phyloP scores from a whole-genome alignment of 495 filamentous ascomycete species.

The Talaromyces stipitatus region DNA sequence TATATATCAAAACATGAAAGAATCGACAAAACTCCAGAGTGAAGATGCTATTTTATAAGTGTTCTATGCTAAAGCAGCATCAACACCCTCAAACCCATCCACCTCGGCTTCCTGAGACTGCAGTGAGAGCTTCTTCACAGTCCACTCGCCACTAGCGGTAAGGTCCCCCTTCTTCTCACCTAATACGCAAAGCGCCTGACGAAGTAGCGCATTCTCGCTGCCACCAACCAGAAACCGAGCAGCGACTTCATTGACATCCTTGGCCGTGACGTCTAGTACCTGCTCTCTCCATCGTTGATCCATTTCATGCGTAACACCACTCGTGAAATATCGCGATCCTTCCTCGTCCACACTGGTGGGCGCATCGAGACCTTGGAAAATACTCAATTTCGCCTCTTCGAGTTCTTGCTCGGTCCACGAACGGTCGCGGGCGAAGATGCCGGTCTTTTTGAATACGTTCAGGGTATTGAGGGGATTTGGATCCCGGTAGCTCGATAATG shows the following conservation, averaged over 20 bases:
- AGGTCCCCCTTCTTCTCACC: slow-evolving; percentile 77
- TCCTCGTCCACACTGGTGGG: slow-evolving; percentile 82
- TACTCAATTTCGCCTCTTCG: slow-evolving; percentile 90
- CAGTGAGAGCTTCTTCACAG: slow-evolving; percentile 38
- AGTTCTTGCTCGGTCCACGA: slow-evolving; percentile 81
- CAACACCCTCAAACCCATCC: slow-evolving; percentile 7
- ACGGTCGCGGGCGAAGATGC: slow-evolving; percentile 75
- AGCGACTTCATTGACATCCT: slow-evolving; percentile 73
- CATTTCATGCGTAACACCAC: slow-evolving; percentile 82
- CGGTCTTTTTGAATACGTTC: slow-evolving; percentile 75
- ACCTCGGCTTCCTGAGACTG: slow-evolving; percentile 10
- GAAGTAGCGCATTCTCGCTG: slow-evolving; percentile 24
- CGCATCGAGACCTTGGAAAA: slow-evolving; percentile 95
- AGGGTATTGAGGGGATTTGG: slow-evolving; percentile 90
- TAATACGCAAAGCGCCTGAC: slow-evolving; percentile 54
- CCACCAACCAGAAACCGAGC: slow-evolving; percentile 71
- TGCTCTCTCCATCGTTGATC: slow-evolving; percentile 76
- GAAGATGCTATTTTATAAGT: slow-evolving; percentile 1
- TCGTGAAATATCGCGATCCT: slow-evolving; percentile 78
- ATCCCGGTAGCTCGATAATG: slow-evolving; percentile 93
- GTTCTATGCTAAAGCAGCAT: slow-evolving; percentile 8
- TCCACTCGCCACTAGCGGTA: slow-evolving; percentile 23
- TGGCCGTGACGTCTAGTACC: slow-evolving; percentile 76
- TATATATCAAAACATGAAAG: background rate
- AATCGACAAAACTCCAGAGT: background rate